phyloP scores from a whole-genome alignment of 2,329 filamentous ascomycete genomes.

The Paecilomyces sp. region DNA sequence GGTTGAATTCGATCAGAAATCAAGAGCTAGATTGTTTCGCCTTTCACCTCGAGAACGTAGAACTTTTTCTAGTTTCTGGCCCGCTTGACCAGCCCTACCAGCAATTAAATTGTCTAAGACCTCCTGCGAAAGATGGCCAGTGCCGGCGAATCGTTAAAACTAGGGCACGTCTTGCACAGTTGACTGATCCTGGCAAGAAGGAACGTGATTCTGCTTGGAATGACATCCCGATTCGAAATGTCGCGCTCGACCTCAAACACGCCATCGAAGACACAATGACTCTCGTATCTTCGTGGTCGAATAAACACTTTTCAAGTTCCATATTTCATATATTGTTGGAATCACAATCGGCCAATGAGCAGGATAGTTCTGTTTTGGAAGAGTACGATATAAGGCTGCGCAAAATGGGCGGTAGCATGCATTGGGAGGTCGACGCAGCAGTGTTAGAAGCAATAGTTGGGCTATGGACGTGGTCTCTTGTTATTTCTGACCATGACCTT shows the following conservation, averaged over 20 bases:
- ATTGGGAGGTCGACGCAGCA: conserved; percentile 17
- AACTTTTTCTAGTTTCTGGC: conserved; percentile 14
- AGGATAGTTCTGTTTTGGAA: conserved; percentile 1
- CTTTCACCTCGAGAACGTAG: conserved; percentile 17
- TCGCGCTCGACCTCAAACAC: conserved; percentile 13
- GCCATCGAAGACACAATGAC: conserved; percentile 23
- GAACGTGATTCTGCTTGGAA: conserved; percentile 14
- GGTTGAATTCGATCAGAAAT: conserved; percentile 14
- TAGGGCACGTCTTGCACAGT: conserved; percentile 13
- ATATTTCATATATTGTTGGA: conserved; percentile 14
- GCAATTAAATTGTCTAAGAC: neutral
- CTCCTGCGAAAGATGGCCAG: neutral
- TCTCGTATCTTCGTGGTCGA: conserved; percentile 16
- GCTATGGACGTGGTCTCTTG: conserved; percentile 24
- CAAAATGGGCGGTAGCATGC: conserved; percentile 13
- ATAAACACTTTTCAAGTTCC: conserved; percentile 1
- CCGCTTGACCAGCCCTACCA: neutral
- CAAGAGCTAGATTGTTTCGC: conserved; percentile 28
- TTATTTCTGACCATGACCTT: conserved; percentile 13
- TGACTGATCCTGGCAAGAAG: conserved; percentile 10
- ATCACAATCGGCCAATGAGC: conserved; percentile 5
- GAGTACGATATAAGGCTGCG: conserved; percentile 10
- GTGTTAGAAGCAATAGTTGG: conserved; percentile 26
- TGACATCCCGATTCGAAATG: conserved; percentile 18
- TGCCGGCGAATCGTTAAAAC: conserved; percentile 12